phyloP scores from a whole-genome alignment of 257 asterid genomes.

The Ilex aquifolium region DNA sequence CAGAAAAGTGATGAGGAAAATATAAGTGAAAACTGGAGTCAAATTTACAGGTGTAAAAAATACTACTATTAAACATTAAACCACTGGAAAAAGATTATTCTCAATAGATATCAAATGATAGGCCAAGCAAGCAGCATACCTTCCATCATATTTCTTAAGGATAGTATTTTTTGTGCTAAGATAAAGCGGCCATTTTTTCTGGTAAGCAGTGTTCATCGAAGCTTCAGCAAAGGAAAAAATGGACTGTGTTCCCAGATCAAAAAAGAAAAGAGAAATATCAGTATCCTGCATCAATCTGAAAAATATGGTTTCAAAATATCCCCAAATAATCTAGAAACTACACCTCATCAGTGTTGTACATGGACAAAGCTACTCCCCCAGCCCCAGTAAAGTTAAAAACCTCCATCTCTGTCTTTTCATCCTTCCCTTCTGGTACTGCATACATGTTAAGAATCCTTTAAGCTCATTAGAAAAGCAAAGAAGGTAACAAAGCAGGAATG shows the following conservation, averaged over 20 bases:
- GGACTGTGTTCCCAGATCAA: neutral
- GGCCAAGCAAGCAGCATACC: neutral
- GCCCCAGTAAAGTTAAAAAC: conserved; percentile 48
- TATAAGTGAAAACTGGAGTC: too few species aligned
- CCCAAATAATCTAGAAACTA: neutral
- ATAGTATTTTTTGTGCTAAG: neutral
- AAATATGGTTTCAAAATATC: neutral
- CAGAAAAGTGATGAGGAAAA: neutral
- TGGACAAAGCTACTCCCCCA: conserved; percentile 70
- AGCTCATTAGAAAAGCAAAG: too few species aligned
- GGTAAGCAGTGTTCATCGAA: conserved; percentile 4
- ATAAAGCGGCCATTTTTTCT: conserved; percentile 3
- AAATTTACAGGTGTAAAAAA: too few species aligned
- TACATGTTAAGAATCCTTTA: neutral
- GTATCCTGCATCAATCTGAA: neutral
- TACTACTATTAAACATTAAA: too few species aligned
- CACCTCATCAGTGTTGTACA: conserved; percentile 77
- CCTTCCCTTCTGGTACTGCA: conserved; percentile 42
- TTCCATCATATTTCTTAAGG: conserved; percentile 5
- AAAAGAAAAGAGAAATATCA: neutral
- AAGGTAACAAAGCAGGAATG: too few species aligned
- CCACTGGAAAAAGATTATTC: too few species aligned
- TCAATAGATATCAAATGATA: too few species aligned
- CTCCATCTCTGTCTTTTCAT: conserved; percentile 45
- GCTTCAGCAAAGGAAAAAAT: neutral